Base-by-base conservation (phyloP, 176 grass and related monocot species). In the Zea mays region DNA sequence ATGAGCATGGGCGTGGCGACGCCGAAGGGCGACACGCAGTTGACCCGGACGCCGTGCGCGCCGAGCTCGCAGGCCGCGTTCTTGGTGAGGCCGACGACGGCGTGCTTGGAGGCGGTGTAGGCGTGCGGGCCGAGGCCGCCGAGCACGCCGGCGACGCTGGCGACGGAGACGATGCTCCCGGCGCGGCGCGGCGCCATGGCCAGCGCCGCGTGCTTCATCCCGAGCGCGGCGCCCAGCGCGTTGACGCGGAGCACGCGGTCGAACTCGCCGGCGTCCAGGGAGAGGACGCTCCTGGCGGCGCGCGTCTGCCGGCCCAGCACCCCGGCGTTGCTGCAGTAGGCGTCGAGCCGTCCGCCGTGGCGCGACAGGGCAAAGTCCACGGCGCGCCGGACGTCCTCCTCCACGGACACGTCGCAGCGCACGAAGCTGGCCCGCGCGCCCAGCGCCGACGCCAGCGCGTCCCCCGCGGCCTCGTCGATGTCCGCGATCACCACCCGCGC, bases 11-110 rank as follows among this genome's bases (percentile, higher is more conserved):
- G 86, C 19, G 96, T 99, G 38, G 96, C 96, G 20, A 99, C 96
- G 19, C 96, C 96, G 75, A 99, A 99, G 15, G 96, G 96, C 11
- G 96, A 99, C 34, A 99, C 83, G 92, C 96, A 99, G 78, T 99
- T 99, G 36, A 99, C 92, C 2, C 96, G 92, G 57, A 99, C 69
- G 38, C 96, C 96, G 78, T 96, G 90, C 37, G 83, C 79, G n/a
- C 96, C 96, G 6, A 99, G 92, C 90, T 99, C 96, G 78, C 96
- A 96, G 45, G 92, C 87, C 0, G 90, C 88, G 90, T 99, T 99
- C 90, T 88, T 93, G 71, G 96, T 99, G 27, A 99, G 90, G 10
- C 96, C 96, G 4, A 99, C 92, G 68, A 99, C 51, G 35, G 96
- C 96, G 86, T 99, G 96, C 92, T 99, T 93, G 64, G 96, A 99